Percentiles rank a stretch among this genome's conserved stretches.
Conservation (phyloP, 208 protist species). For the Endotrypanum monterogeii region DNA sequence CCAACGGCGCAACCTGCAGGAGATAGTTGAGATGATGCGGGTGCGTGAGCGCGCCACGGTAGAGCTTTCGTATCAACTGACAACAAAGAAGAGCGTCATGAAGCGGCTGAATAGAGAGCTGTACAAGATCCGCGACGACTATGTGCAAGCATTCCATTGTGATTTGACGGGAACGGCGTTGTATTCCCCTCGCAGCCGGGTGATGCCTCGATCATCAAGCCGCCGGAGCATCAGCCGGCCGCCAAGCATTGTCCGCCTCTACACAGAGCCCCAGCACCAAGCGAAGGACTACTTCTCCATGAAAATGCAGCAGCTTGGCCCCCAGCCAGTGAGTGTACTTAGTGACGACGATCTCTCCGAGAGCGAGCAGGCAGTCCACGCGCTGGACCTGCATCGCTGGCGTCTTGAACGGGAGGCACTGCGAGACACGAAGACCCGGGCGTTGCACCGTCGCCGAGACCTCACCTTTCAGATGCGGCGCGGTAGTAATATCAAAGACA, state of each 20-base stretch:
- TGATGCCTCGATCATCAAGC: neutral
- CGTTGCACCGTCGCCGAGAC: slow-evolving; percentile 45
- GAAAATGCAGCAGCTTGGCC: slow-evolving; percentile 23
- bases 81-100: slow-evolving; percentile 5
- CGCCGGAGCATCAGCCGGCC: neutral
- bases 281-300: slow-evolving; percentile 26
- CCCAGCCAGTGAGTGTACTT: slow-evolving; percentile 28
- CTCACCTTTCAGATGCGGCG: slow-evolving; percentile 54
- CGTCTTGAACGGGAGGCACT: slow-evolving; percentile 50
- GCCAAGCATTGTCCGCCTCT: slow-evolving; percentile 19
- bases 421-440: slow-evolving; percentile 27
- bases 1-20: slow-evolving; percentile 37
- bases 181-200: slow-evolving; percentile 5
- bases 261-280: slow-evolving; percentile 24
- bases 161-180: slow-evolving; percentile 35
- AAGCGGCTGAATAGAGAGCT: slow-evolving; percentile 36
- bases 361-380: slow-evolving; percentile 27
- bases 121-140: slow-evolving; percentile 29
- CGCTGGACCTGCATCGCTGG: slow-evolving; percentile 45
- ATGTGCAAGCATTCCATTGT: slow-evolving; percentile 14
- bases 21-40: slow-evolving; percentile 28
- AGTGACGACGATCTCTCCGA: slow-evolving; percentile 45
- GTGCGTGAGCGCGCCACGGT: slow-evolving; percentile 32
- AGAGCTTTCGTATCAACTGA: slow-evolving; percentile 6
- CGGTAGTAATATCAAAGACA: slow-evolving; percentile 74